Evolutionary conservation across 768 basidiomycete genomes (phyloP).

Genomic region (Phanerochaete carnosa): DNA sequence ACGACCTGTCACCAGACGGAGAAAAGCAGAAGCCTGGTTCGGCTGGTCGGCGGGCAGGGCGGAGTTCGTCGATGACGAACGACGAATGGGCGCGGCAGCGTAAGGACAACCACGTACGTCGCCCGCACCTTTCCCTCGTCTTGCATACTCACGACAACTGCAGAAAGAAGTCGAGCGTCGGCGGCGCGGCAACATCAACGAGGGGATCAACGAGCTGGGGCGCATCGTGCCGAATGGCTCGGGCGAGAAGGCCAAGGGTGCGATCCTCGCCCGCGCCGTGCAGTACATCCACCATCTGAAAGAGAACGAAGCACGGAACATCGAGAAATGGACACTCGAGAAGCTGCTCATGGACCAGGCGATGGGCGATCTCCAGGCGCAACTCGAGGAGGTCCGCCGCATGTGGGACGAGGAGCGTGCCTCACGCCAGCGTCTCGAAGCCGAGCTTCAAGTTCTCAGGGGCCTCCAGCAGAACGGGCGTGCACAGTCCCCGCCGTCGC

Average conservation of each 20-base stretch:
- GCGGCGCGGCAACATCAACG: constrained; percentile 92
- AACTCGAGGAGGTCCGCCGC: constrained; percentile 79
- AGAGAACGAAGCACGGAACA: constrained; percentile 86
- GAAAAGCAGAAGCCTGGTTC: constrained; percentile 10
- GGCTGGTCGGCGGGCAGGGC: constrained; percentile 20
- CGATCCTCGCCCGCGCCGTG: constrained; percentile 83
- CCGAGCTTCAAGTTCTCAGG: constrained; percentile 47
- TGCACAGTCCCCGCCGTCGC: constrained; percentile 5
- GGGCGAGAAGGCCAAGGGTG: constrained; percentile 87
- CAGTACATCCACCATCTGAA: constrained; percentile 91
- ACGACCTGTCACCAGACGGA: background rate
- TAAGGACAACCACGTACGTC: constrained; percentile 45
- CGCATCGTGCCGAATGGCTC: constrained; percentile 85
- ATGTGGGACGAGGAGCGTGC: constrained; percentile 77
- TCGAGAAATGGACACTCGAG: constrained; percentile 92
- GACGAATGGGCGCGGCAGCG: constrained; percentile 39
- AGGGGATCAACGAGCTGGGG: constrained; percentile 90
- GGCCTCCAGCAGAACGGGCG: background rate
- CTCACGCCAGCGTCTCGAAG: constrained; percentile 55
- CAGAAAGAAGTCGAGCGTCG: constrained; percentile 99
- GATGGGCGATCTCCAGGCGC: constrained; percentile 81
- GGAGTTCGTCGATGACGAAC: constrained; percentile 29
- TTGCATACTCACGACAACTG: background rate
- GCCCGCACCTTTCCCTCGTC: background rate
- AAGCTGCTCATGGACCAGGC: constrained; percentile 91